phyloP scores from a whole-genome alignment of 805 yeast species.

The Cephaloascus fragrans region DNA sequence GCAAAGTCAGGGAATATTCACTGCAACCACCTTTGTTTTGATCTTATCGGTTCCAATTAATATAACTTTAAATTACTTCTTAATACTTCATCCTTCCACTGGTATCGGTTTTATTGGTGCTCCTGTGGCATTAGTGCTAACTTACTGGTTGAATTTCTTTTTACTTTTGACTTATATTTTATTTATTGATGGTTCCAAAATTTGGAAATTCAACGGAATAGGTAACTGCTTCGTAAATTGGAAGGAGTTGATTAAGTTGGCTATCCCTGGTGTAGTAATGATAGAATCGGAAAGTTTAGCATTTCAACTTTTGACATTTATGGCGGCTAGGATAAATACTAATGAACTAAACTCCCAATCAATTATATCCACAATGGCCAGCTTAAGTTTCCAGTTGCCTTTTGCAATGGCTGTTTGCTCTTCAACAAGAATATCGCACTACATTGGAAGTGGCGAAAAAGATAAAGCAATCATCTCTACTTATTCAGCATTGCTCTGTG shows the following conservation, averaged over 20 bases:
- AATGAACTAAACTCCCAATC: constrained; percentile 43
- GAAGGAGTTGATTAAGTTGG: constrained; percentile 32
- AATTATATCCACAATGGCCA: constrained; percentile 37
- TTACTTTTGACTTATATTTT: constrained; percentile 23
- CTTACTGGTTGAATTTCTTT: constrained; percentile 30
- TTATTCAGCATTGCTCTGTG: constrained; percentile 21
- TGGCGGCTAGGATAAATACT: constrained; percentile 38
- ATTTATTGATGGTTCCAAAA: constrained; percentile 25
- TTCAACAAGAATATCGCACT: constrained; percentile 44
- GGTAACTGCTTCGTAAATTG: constrained; percentile 26
- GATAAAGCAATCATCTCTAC: constrained; percentile 25
- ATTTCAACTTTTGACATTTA: constrained; percentile 40
- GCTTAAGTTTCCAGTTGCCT: constrained; percentile 40
- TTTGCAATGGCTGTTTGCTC: constrained; percentile 42
- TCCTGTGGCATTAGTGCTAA: constrained; percentile 30
- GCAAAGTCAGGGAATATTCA: constrained; percentile 34
- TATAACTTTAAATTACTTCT: constrained; percentile 25
- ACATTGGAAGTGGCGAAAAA: constrained; percentile 38
- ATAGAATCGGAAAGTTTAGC: constrained; percentile 49
- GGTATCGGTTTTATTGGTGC: constrained; percentile 35
- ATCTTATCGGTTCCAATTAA: constrained; percentile 32
- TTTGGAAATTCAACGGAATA: constrained; percentile 25
- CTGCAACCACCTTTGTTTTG: constrained; percentile 33
- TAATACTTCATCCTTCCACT: constrained; percentile 26
- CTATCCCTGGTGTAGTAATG: constrained; percentile 46